These are phyloP conservation scores for Microdochium nivale DNA, from an alignment of 2,329 filamentous ascomycete species.

Conservation along the genomic window DNA sequence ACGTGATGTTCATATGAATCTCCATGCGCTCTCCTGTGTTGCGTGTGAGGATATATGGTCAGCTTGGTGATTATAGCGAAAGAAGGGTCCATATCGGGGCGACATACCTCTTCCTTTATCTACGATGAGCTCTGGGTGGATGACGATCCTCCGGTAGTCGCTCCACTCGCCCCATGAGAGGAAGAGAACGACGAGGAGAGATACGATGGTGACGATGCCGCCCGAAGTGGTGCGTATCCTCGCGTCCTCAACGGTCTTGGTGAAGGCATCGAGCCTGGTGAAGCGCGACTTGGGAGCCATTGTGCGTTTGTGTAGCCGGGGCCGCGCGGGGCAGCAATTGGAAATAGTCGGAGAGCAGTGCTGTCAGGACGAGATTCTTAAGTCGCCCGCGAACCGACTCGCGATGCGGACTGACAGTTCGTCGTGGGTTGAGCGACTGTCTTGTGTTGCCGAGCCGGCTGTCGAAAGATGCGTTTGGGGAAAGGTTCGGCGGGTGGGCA, in stretches of 20 bases:
- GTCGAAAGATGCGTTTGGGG: neutral
- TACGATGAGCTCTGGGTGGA: conserved; percentile 88
- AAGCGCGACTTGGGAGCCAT: conserved; percentile 94
- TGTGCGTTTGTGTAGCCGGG: conserved; percentile 4
- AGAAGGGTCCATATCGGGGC: too few species aligned
- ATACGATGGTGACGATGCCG: conserved; percentile 88
- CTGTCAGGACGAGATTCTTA: neutral
- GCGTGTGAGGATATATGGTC: neutral
- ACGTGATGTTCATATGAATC: conserved; percentile 95
- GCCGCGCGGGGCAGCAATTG: neutral
- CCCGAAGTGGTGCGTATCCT: conserved; percentile 91
- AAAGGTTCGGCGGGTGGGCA: too few species aligned
- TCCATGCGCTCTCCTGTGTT: conserved; percentile 88
- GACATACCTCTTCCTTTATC: conserved; percentile 87
- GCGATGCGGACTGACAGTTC: neutral
- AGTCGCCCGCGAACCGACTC: neutral
- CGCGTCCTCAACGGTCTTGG: conserved; percentile 98
- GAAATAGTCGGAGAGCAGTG: neutral
- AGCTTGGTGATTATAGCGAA: neutral
- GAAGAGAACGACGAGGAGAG: conserved; percentile 79
- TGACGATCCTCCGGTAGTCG: conserved; percentile 78
- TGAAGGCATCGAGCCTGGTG: conserved; percentile 95
- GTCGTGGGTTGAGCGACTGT: neutral
- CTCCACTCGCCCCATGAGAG: conserved; percentile 93
- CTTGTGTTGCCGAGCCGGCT: neutral